A percentile compares a stretch with the other conserved stretches of the same genome.
Evolutionary conservation across 345 rosid species (phyloP).

Genomic region (Bruguiera parviflora): DNA sequence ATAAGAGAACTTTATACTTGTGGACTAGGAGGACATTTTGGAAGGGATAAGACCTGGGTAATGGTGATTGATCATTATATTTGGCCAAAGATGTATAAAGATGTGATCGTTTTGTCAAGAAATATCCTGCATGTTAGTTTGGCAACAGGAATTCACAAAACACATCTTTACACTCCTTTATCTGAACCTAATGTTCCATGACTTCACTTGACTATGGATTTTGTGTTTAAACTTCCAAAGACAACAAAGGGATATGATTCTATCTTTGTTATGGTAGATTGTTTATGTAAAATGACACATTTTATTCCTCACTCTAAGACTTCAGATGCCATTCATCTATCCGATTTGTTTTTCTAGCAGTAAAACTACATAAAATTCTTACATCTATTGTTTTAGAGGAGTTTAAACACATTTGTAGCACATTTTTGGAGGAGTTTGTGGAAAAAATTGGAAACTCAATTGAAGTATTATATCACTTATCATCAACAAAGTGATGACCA

Average conservation of each 20-base stretch:
- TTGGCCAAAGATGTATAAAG: background rate
- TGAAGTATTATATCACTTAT: too few relatives aligned
- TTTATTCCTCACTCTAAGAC: background rate
- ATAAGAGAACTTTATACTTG: constrained; percentile 6
- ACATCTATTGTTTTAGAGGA: background rate
- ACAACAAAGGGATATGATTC: background rate
- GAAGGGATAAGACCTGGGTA: background rate
- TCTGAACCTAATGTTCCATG: background rate
- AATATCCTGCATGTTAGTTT: background rate
- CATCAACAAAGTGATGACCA: too few relatives aligned
- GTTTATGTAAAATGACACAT: background rate
- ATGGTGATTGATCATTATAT: background rate
- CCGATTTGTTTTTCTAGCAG: background rate
- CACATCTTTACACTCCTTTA: background rate
- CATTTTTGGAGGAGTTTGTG: background rate
- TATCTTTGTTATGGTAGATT: background rate
- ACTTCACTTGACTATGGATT: background rate
- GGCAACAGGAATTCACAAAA: constrained; percentile 1
- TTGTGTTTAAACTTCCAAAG: background rate
- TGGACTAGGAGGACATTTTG: constrained; percentile 9
- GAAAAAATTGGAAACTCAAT: too few relatives aligned
- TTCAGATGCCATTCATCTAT: background rate
- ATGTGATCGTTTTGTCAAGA: background rate
- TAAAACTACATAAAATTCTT: background rate
- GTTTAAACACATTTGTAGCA: background rate